Conservation (phyloP, 306 rosid genomes). For the Vachellia collinsii region DNA sequence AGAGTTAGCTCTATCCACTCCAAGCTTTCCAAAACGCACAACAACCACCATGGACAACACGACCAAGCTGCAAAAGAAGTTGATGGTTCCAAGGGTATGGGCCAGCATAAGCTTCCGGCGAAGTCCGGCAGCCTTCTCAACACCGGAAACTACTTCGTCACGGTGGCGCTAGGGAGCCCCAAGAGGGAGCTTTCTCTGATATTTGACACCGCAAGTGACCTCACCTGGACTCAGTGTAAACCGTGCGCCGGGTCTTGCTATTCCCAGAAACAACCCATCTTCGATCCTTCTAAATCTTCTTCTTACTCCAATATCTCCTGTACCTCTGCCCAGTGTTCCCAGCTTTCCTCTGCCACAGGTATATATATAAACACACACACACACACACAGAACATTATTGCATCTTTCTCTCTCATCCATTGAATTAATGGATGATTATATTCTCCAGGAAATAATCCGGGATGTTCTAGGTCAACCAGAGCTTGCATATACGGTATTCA, state of each 20-base stretch:
- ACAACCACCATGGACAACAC: background rate
- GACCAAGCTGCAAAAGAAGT: background rate
- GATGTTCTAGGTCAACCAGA: slow-evolving; percentile 37
- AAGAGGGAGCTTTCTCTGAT: slow-evolving; percentile 50
- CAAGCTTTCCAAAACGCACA: background rate
- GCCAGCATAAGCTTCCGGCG: slow-evolving; percentile 50
- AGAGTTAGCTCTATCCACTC: too few species aligned
- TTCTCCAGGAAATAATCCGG: slow-evolving; percentile 45
- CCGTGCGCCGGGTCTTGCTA: slow-evolving; percentile 65
- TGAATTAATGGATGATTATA: background rate
- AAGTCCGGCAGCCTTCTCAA: slow-evolving; percentile 59
- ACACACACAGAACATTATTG: background rate
- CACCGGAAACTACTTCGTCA: slow-evolving; percentile 64
- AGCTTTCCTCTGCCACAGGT: slow-evolving; percentile 63
- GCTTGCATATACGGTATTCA: slow-evolving; percentile 63
- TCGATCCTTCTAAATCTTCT: slow-evolving; percentile 49
- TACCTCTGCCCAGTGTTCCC: slow-evolving; percentile 36
- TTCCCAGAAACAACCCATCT: slow-evolving; percentile 53
- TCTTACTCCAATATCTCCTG: slow-evolving; percentile 61
- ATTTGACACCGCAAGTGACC: slow-evolving; percentile 76
- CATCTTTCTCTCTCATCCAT: background rate
- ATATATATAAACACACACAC: background rate
- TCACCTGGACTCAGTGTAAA: slow-evolving; percentile 84
- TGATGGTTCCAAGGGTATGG: background rate
- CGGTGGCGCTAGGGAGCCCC: slow-evolving; percentile 68